Evolutionary conservation across 1,139 yeast genomes (phyloP).

Genomic region (Taphrina pruni): DNA sequence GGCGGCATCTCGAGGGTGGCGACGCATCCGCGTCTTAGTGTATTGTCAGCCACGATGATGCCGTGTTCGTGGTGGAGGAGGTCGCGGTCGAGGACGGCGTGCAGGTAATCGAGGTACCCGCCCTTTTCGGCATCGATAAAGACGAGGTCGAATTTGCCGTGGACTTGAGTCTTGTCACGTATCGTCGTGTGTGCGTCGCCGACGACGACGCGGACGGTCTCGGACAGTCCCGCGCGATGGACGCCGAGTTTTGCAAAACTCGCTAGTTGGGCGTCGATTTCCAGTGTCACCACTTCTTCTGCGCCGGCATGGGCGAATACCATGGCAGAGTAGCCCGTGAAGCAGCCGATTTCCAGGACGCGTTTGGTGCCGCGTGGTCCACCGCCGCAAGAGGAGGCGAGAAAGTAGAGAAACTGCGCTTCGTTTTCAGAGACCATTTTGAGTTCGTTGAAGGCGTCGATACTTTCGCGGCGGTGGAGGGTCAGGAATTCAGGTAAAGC

Average conservation of each 20-base stretch:
- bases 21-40: slow-evolving; percentile 32
- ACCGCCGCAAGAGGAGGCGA: neutral
- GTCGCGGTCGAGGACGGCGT: slow-evolving; percentile 8
- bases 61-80: slow-evolving; percentile 17
- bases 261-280: slow-evolving; percentile 23
- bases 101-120: slow-evolving; percentile 30
- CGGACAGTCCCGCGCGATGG: slow-evolving; percentile 30
- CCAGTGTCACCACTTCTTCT: slow-evolving; percentile 24
- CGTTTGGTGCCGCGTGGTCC: neutral
- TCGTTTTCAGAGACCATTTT: slow-evolving; percentile 28
- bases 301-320: slow-evolving; percentile 35
- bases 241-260: slow-evolving; percentile 33
- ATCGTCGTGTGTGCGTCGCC: slow-evolving; percentile 33
- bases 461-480: slow-evolving; percentile 25
- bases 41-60: slow-evolving; percentile 35
- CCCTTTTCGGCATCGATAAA: slow-evolving; percentile 40
- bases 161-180: slow-evolving; percentile 11
- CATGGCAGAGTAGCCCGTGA: slow-evolving; percentile 38
- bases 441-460: slow-evolving; percentile 28
- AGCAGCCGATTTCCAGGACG: slow-evolving; percentile 38
- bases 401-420: slow-evolving; percentile 32
- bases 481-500: slow-evolving; percentile 3
- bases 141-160: slow-evolving; percentile 33
- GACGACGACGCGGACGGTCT: slow-evolving; percentile 17
- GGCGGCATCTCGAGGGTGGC: slow-evolving; percentile 15